Evolutionary conservation across 495 filamentous ascomycete species (phyloP), one percentile per base, ranked within the genome.

Genomic region (Aspergillus baeticus): DNA sequence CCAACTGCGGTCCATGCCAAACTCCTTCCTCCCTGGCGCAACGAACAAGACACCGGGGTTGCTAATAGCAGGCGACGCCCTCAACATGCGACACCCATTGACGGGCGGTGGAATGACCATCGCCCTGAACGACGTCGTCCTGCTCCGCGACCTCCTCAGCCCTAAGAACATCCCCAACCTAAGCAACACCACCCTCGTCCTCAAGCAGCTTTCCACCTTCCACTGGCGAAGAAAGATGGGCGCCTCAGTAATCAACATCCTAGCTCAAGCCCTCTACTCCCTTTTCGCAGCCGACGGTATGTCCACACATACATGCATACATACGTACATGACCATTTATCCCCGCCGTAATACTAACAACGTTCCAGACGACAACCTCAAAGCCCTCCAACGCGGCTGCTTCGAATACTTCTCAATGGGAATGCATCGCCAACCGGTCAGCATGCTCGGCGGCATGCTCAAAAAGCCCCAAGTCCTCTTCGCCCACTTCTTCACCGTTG

Each of bases 21-120:
- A 98, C 71, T 89, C 84, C 35, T 98, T 87, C 78, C 82, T 98
- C 5, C 91, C 94, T 14, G 82, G 93, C 0, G 79, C 84, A 10
- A 85, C 87, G 42, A 83, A 85, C 59, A 81, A 79, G 41, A 81
- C 85, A 3, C 82, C 86, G 0, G 94, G 94, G 10, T 74, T 97
- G 58, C 75, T 96, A 34, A 73, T 98, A 26, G 75, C 96, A 17
- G 92, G 92, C 54, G 92, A 97, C 71, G 92, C 92, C 7, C 85
- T 93, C 76, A 97, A 97, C 73, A 97, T 97, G 92, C 89, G 92
- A 5, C 92, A 97, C 74, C 92, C 92, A 0, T 76, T 97, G 11
- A 97, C 92, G 0, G 92, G 92, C 50, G 92, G 92, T 61, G 92
- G 92, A 59, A 97, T 97, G 92, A 96, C 92, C 0, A 92, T 97